phyloP scores from a whole-genome alignment of 495 filamentous ascomycete species.

The Apodospora peruviana region DNA sequence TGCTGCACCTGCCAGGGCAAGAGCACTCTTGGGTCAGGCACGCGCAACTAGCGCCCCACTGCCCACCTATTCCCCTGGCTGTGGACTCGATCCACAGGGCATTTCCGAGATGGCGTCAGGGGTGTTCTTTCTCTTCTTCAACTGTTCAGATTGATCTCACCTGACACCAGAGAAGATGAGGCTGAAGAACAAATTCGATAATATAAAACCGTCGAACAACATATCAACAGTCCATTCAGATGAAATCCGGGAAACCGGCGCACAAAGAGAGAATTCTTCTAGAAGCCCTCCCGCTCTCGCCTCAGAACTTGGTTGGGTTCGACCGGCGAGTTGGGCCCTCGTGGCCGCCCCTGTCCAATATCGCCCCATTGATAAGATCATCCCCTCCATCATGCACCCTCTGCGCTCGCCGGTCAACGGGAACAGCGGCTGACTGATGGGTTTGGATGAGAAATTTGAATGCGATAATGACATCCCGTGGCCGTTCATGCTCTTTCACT shows the following conservation, averaged over 20 bases:
- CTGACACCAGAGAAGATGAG: too few relatives aligned
- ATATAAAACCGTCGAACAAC: too few relatives aligned
- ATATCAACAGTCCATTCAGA: too few relatives aligned
- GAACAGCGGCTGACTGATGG: neutral
- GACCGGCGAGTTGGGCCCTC: neutral
- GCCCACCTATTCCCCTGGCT: too few relatives aligned
- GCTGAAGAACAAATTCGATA: too few relatives aligned
- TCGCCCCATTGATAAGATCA: neutral
- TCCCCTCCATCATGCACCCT: neutral
- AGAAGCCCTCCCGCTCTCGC: too few relatives aligned
- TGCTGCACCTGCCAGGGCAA: conserved; percentile 5
- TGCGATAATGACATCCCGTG: neutral
- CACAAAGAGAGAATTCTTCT: too few relatives aligned
- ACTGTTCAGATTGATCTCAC: too few relatives aligned
- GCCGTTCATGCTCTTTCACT: neutral
- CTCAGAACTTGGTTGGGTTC: too few relatives aligned
- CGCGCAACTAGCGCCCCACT: neutral
- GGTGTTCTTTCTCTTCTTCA: too few relatives aligned
- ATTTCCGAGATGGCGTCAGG: neutral
- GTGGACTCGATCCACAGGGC: too few relatives aligned
- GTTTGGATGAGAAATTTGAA: neutral
- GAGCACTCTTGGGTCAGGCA: conserved; percentile 3
- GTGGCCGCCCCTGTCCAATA: neutral
- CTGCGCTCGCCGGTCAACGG: neutral
- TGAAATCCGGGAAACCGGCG: too few relatives aligned